phyloP scores from a whole-genome alignment of 2,329 filamentous ascomycete genomes.

The Ascochyta pisi region DNA sequence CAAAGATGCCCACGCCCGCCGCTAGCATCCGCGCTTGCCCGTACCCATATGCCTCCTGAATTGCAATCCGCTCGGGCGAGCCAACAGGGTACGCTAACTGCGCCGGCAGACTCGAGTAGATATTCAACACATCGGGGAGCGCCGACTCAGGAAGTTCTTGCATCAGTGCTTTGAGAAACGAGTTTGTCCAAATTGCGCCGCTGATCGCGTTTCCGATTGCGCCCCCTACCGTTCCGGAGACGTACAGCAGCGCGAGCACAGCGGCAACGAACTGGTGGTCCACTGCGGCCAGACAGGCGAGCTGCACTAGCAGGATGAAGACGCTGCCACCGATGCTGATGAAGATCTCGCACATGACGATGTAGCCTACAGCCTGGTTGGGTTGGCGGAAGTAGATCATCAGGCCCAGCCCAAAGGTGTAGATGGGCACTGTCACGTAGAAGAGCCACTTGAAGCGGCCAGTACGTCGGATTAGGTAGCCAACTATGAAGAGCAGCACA shows the following conservation, averaged over 20 bases:
- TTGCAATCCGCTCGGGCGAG: constrained; percentile 53
- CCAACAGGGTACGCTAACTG: constrained; percentile 62
- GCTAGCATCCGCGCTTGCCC: constrained; percentile 18
- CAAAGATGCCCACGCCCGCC: constrained; percentile 34
- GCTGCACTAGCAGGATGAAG: constrained; percentile 60
- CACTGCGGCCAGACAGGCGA: constrained; percentile 56
- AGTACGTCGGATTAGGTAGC: constrained; percentile 58
- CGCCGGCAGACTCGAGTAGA: constrained; percentile 60
- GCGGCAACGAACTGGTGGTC: constrained; percentile 64
- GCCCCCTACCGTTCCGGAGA: constrained; percentile 65
- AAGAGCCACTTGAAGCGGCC: constrained; percentile 64
- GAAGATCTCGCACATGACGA: constrained; percentile 22
- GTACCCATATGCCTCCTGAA: constrained; percentile 38
- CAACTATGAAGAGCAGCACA: constrained; percentile 56
- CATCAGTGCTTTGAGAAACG: constrained; percentile 51
- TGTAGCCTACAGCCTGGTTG: constrained; percentile 46
- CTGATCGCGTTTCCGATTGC: constrained; percentile 65
- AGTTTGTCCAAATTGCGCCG: constrained; percentile 67
- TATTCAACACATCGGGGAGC: constrained; percentile 41
- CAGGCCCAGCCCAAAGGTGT: constrained; percentile 67
- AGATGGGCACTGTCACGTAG: constrained; percentile 64
- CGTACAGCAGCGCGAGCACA: constrained; percentile 66
- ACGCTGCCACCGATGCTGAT: constrained; percentile 56
- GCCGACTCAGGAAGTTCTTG: constrained; percentile 50
- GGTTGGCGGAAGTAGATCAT: constrained; percentile 49